These are phyloP conservation scores for Hypoxylon sp. DNA, from an alignment of 2,329 filamentous ascomycete genomes.

Conservation along the genomic window DNA sequence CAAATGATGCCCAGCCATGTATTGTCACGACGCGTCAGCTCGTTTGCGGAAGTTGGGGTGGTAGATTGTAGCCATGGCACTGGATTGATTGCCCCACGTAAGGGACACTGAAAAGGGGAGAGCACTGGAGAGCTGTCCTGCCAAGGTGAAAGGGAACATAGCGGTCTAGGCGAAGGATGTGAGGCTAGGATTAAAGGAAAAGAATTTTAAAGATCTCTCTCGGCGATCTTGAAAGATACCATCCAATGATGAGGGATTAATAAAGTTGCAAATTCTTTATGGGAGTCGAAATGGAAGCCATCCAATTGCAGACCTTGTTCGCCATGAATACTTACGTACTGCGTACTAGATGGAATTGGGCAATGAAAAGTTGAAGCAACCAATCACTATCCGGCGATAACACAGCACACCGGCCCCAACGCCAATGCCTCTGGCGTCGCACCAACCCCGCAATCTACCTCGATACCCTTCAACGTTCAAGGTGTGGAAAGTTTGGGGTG, in stretches of 20 bases:
- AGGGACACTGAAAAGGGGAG: slow-evolving; percentile 22
- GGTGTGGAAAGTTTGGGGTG: slow-evolving; percentile 27
- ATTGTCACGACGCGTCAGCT: slow-evolving; percentile 32
- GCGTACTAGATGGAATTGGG: slow-evolving; percentile 40
- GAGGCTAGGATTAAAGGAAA: slow-evolving; percentile 7
- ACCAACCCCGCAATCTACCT: slow-evolving; percentile 42
- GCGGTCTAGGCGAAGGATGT: not conserved
- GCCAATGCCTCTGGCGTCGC: slow-evolving; percentile 31
- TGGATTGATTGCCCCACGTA: slow-evolving; percentile 30
- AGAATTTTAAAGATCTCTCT: slow-evolving; percentile 9
- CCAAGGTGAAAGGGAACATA: slow-evolving; percentile 7
- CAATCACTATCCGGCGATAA: slow-evolving; percentile 38
- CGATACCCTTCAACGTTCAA: slow-evolving; percentile 11
- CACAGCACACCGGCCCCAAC: slow-evolving; percentile 24
- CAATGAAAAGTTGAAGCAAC: slow-evolving; percentile 32
- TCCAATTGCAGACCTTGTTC: slow-evolving; percentile 24
- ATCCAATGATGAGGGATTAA: slow-evolving; percentile 30
- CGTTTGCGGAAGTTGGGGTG: slow-evolving; percentile 27
- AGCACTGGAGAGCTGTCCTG: not conserved
- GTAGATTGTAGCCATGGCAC: slow-evolving; percentile 17
- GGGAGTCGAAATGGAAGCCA: slow-evolving; percentile 8
- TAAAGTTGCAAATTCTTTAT: slow-evolving; percentile 24
- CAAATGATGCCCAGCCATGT: slow-evolving; percentile 19
- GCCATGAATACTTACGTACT: slow-evolving; percentile 38
- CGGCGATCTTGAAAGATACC: slow-evolving; percentile 16